Percentiles rank a stretch among this genome's conserved stretches.
Conservation (phyloP, 2,329 filamentous ascomycete genomes). For the Ascochyta rabiei region DNA sequence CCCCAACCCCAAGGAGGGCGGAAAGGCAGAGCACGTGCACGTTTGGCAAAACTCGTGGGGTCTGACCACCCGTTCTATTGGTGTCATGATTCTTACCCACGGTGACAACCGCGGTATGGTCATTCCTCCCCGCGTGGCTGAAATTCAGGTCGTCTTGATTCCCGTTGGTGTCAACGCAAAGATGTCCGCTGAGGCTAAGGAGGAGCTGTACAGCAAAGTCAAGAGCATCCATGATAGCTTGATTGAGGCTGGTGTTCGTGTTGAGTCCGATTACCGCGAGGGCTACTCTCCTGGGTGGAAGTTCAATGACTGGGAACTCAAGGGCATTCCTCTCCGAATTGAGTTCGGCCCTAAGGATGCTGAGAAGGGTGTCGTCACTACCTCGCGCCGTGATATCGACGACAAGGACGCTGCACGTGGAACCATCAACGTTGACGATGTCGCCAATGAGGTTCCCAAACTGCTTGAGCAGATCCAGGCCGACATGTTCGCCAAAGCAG, state of each 20-base stretch:
- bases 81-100: constrained; percentile 99
- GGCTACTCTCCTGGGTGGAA: constrained; percentile 94
- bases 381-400: constrained; percentile 81
- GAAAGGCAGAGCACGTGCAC: constrained; percentile 71
- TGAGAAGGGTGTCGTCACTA: constrained; percentile 82
- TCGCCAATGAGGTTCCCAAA: constrained; percentile 74
- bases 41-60: constrained; percentile 99
- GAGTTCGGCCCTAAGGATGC: constrained; percentile 97
- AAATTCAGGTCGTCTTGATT: constrained; percentile 83
- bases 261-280: constrained; percentile 83
- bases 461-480: constrained; percentile 89
- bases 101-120: constrained; percentile 95
- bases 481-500: constrained; percentile 79
- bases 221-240: constrained; percentile 73
- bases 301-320: constrained; percentile 98
- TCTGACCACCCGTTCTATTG: constrained; percentile 93
- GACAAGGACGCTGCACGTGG: constrained; percentile 68
- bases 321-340: constrained; percentile 89
- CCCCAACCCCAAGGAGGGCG: constrained; percentile 68
- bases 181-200: constrained; percentile 71
- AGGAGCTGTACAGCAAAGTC: constrained; percentile 76
- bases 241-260: constrained; percentile 74
- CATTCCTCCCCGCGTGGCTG: constrained; percentile 86
- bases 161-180: constrained; percentile 87
- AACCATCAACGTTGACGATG: constrained; percentile 74